A percentile compares a stretch with the other conserved stretches of the same genome.
phyloP scores from a whole-genome alignment of 345 rosid species.

The Eucalyptus leucophloia region DNA sequence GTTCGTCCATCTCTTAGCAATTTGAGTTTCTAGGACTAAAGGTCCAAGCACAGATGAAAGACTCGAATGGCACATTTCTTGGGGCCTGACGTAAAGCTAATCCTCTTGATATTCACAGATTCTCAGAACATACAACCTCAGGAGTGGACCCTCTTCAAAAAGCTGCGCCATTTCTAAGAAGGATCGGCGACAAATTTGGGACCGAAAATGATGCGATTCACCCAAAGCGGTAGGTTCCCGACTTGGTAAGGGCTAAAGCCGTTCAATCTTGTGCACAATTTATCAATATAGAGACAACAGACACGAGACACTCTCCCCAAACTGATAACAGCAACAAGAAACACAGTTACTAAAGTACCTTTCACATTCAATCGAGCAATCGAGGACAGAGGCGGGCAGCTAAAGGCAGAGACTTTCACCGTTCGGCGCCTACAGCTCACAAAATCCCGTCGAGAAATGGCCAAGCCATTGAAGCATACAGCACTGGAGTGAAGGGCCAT shows the following conservation, averaged over 20 bases:
- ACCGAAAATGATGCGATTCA: background rate
- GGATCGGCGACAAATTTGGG: background rate
- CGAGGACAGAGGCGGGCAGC: background rate
- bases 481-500: conserved; percentile 28
- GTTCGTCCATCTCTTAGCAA: background rate
- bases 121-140: background rate
- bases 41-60: background rate
- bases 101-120: background rate
- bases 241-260: background rate
- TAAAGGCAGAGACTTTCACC: conserved; percentile 2
- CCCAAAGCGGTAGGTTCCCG: background rate
- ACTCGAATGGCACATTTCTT: background rate
- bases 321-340: background rate
- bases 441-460: background rate
- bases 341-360: background rate
- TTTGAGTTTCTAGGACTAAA: background rate
- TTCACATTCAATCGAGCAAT: background rate
- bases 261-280: background rate
- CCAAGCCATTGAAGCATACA: conserved; percentile 2
- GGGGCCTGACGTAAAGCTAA: background rate
- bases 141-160: background rate
- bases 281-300: background rate
- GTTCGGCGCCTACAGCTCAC: background rate
- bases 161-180: background rate
- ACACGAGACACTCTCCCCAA: background rate